Conservation (phyloP, 805 yeast genomes). For the Candida parachauliodes region DNA sequence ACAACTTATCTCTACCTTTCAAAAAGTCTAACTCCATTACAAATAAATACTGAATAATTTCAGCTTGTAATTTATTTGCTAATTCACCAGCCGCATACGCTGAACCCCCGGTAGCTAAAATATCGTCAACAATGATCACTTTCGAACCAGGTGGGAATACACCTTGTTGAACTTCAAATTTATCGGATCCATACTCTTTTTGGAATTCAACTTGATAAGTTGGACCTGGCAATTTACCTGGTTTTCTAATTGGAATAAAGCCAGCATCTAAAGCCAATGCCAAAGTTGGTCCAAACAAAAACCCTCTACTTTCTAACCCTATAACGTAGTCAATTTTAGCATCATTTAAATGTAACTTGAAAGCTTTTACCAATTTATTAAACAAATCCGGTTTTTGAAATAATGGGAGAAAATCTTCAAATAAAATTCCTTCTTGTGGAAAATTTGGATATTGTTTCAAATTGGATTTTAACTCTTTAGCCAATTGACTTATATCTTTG, state of each 20-base stretch:
- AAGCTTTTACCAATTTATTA: conserved; percentile 76
- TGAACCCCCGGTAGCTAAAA: conserved; percentile 97
- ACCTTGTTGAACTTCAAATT: conserved; percentile 81
- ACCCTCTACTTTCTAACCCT: conserved; percentile 96
- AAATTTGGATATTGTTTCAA: conserved; percentile 82
- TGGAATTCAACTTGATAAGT: conserved; percentile 64
- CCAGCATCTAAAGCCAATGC: conserved; percentile 88
- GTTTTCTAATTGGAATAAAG: conserved; percentile 92
- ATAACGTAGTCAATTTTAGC: conserved; percentile 80
- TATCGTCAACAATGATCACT: conserved; percentile 89
- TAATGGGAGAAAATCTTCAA: conserved; percentile 95
- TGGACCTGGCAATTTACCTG: conserved; percentile 92
- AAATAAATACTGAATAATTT: conserved; percentile 76
- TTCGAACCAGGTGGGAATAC: conserved; percentile 77
- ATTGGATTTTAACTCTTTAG: conserved; percentile 34
- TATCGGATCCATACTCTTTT: conserved; percentile 93
- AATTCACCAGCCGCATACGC: conserved; percentile 92
- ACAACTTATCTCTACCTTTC: conserved; percentile 85
- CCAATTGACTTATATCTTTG: conserved; percentile 26
- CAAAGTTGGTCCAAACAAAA: conserved; percentile 91
- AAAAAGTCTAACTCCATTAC: conserved; percentile 94
- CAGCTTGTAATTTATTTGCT: conserved; percentile 61
- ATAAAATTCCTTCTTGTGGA: conserved; percentile 87
- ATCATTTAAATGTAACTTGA: conserved; percentile 66
- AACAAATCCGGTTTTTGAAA: conserved; percentile 80